Percentiles rank a stretch among this genome's conserved stretches.
These are phyloP conservation scores for Ettlia oleoabundans DNA, from an alignment of 139 green algal genomes.

Conservation along the genomic window DNA sequence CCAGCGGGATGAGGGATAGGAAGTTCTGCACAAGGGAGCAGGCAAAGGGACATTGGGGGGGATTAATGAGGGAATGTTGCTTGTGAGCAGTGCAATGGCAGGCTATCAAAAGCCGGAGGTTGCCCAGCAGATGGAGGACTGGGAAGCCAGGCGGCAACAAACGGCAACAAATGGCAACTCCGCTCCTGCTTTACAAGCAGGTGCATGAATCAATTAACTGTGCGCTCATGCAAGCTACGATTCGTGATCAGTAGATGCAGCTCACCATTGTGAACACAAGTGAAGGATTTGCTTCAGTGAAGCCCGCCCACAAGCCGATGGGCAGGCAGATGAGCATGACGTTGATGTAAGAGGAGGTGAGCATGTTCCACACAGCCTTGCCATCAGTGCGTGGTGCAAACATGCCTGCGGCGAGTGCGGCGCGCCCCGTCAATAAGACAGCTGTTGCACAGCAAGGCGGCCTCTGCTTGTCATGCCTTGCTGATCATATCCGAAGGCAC, in stretches of 20 bases:
- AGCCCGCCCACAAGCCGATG: conserved; percentile 58
- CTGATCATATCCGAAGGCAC: no score
- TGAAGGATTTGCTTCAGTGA: conserved; percentile 48
- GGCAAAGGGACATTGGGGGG: neutral
- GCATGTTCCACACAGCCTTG: conserved; percentile 47
- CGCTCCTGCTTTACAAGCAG: no score
- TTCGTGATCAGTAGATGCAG: neutral
- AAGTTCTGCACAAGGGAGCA: conserved; percentile 73
- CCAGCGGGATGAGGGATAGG: conserved; percentile 79
- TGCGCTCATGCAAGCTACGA: no score
- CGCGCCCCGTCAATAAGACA: no score
- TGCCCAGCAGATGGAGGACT: no score
- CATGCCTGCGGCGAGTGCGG: conserved; percentile 28
- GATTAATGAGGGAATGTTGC: neutral
- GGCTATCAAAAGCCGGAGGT: no score
- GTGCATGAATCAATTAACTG: no score
- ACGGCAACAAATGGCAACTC: no score
- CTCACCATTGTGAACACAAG: conserved; percentile 59
- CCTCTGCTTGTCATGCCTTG: no score
- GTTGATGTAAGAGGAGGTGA: conserved; percentile 69
- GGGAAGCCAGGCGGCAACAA: no score
- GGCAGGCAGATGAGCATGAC: conserved; percentile 75
- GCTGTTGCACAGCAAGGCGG: no score
- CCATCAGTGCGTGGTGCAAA: conserved; percentile 46
- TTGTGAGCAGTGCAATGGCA: no score